A percentile compares a stretch with the other conserved stretches of the same genome.
phyloP scores from a whole-genome alignment of 1,284 basidiomycete genomes.

The Sporisorium sorghi region DNA sequence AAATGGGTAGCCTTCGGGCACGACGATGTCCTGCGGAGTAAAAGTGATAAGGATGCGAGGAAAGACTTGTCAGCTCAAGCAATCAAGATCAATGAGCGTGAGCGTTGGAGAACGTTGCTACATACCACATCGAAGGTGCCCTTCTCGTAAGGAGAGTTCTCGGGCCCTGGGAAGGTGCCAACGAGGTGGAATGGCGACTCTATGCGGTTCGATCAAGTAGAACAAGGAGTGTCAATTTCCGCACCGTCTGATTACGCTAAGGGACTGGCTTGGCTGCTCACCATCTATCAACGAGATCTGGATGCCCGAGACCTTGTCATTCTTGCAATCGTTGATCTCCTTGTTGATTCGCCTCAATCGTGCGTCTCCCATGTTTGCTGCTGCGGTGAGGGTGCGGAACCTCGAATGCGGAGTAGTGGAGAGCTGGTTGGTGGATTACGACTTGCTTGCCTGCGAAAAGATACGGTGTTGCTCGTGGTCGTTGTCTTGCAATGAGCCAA shows the following conservation, averaged over 20 bases:
- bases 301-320: constrained; percentile 87
- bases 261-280: constrained; percentile 18
- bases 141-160: constrained; percentile 90
- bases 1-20: constrained; percentile 92
- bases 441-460: neutral
- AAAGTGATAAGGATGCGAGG: neutral
- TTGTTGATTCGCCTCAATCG: constrained; percentile 89
- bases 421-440: neutral
- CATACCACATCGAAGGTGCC: constrained; percentile 91
- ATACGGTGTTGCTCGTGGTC: neutral
- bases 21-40: constrained; percentile 82
- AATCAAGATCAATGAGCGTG: neutral
- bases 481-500: too few species aligned
- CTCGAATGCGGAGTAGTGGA: neutral
- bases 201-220: constrained; percentile 1
- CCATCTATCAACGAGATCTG: constrained; percentile 83
- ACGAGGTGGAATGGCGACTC: constrained; percentile 55
- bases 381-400: constrained; percentile 2
- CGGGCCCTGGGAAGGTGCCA: constrained; percentile 60
- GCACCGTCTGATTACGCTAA: neutral
- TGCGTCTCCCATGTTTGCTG: constrained; percentile 75
- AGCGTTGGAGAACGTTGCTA: neutral
- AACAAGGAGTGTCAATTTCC: constrained; percentile 6
- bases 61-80: neutral
- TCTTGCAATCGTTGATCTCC: constrained; percentile 85